Conservation (phyloP, 176 grass and related monocot species). For the Hyparrhenia diplandra region DNA sequence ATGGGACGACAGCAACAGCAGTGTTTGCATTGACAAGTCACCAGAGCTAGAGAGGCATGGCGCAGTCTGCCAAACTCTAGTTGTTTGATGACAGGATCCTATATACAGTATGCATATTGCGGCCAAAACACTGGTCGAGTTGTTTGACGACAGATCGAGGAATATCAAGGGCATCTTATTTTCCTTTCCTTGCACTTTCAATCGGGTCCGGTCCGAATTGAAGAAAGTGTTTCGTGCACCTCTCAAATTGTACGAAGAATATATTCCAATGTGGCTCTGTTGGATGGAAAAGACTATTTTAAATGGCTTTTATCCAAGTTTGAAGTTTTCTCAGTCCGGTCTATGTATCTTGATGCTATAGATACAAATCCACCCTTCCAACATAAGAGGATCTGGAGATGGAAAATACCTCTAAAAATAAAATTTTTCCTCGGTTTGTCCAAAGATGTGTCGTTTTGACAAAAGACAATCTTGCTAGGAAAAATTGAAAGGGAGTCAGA, state of each 20-base stretch:
- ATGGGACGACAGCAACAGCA: background rate
- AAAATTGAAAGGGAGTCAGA: too few species aligned
- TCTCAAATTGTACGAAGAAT: background rate
- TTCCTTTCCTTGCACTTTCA: background rate
- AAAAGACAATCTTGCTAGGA: too few species aligned
- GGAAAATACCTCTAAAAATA: too few species aligned
- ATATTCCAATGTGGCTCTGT: background rate
- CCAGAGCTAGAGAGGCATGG: background rate
- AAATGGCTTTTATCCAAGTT: background rate
- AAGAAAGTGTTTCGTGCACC: constrained; percentile 4
- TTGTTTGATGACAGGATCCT: background rate
- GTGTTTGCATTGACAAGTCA: constrained; percentile 22
- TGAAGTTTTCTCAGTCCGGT: too few species aligned
- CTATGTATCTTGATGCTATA: too few species aligned
- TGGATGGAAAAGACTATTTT: too few species aligned
- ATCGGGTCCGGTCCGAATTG: too few species aligned
- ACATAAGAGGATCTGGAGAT: too few species aligned
- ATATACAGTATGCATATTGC: background rate
- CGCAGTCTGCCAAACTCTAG: background rate
- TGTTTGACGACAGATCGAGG: constrained; percentile 11
- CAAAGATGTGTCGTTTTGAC: too few species aligned
- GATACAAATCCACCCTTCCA: too few species aligned
- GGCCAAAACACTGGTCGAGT: background rate
- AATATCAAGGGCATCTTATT: background rate
- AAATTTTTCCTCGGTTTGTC: too few species aligned